These are phyloP conservation scores for Lachnellula willkommii DNA, from an alignment of 2,329 filamentous ascomycete genomes.

Conservation along the genomic window DNA sequence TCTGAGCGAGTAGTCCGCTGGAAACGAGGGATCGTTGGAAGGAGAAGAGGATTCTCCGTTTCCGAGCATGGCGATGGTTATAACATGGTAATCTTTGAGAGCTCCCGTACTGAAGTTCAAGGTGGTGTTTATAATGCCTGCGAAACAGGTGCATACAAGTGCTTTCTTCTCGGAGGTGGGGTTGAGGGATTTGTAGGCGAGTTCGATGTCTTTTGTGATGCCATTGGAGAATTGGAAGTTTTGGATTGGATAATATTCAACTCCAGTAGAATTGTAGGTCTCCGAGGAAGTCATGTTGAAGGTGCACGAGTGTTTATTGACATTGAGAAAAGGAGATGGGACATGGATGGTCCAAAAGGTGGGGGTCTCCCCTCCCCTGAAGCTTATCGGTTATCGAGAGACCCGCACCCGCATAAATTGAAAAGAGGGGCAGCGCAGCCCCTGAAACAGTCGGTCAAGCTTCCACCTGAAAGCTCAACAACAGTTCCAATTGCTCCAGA, in stretches of 20 bases:
- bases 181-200: conserved; percentile 39
- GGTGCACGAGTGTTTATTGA: neutral
- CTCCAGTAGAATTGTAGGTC: conserved; percentile 22
- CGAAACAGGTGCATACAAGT: conserved; percentile 51
- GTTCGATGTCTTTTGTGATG: conserved; percentile 21
- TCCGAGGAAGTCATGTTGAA: conserved; percentile 12
- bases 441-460: neutral
- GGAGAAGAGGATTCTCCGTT: conserved; percentile 45
- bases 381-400: neutral
- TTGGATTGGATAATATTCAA: conserved; percentile 33
- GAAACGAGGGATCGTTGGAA: conserved; percentile 40
- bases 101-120: conserved; percentile 41
- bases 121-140: conserved; percentile 45
- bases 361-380: neutral
- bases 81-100: conserved; percentile 39
- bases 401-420: no score
- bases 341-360: neutral
- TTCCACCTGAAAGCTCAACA: neutral
- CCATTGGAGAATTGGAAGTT: conserved; percentile 37
- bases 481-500: neutral
- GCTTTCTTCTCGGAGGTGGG: conserved; percentile 33
- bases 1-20: conserved; percentile 29
- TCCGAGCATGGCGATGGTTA: conserved; percentile 43
- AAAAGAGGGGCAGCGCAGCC: neutral
- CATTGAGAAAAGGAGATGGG: neutral